A percentile compares a stretch with the other conserved stretches of the same genome.
Evolutionary conservation across 305 asterid genomes (phyloP).

Genomic region (Solanum aculeatissimum): DNA sequence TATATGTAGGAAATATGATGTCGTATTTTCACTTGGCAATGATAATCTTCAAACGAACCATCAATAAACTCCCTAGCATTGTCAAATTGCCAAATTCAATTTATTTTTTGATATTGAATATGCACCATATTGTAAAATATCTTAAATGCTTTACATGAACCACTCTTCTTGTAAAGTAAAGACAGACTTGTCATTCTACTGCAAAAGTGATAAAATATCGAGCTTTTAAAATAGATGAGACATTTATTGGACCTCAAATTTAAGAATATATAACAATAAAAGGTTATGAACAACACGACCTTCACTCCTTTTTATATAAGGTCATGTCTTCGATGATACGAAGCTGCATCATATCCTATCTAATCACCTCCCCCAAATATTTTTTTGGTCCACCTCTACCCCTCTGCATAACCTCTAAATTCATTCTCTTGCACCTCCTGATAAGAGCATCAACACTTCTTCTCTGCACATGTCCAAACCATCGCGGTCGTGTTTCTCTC

Average conservation of each 20-base stretch:
- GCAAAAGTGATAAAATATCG: constrained; percentile 3
- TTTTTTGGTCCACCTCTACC: too few species aligned
- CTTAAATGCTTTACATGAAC: not conserved
- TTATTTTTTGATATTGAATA: not conserved
- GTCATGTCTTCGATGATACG: too few species aligned
- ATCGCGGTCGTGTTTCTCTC: too few species aligned
- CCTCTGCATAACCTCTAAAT: too few species aligned
- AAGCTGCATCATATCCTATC: too few species aligned
- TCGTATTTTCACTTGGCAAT: too few species aligned
- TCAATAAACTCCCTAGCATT: not conserved
- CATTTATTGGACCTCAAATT: not conserved
- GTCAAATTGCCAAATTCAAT: not conserved
- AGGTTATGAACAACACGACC: not conserved
- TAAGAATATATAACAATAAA: not conserved
- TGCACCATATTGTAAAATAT: not conserved
- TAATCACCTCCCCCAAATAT: too few species aligned
- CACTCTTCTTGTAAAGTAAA: not conserved
- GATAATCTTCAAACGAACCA: not conserved
- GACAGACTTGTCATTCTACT: constrained; percentile 3
- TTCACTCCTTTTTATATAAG: too few species aligned
- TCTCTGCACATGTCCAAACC: too few species aligned
- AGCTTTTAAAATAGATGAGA: not conserved
- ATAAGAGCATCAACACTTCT: too few species aligned
- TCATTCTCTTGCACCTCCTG: too few species aligned
- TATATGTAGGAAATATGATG: too few species aligned